These are phyloP conservation scores for Colletotrichum higginsianum DNA, from an alignment of 2,329 filamentous ascomycete genomes.

Conservation along the genomic window DNA sequence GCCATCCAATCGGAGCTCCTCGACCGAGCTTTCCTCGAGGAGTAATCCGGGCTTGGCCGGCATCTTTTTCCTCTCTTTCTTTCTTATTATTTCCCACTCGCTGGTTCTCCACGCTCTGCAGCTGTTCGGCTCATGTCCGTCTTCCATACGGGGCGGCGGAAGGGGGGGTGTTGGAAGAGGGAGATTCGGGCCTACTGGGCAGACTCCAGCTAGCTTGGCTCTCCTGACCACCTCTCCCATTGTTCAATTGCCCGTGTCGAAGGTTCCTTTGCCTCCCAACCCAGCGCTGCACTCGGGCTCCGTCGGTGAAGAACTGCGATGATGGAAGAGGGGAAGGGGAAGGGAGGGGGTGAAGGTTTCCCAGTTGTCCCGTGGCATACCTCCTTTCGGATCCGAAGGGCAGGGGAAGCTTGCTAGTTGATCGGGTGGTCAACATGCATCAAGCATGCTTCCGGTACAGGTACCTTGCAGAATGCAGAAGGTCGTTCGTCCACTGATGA, in stretches of 20 bases:
- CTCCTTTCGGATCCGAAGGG: background rate
- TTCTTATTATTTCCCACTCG: no score
- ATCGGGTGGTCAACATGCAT: no score
- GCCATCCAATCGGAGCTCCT: background rate
- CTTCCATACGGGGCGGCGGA: background rate
- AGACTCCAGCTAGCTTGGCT: background rate
- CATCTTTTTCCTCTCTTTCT: slow-evolving; percentile 10
- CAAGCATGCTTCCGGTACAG: no score
- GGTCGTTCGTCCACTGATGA: background rate
- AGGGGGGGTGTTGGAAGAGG: background rate
- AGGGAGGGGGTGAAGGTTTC: background rate
- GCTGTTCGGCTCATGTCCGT: slow-evolving; percentile 14
- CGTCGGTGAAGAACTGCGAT: background rate
- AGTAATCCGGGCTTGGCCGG: slow-evolving; percentile 21
- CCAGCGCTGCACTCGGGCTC: background rate
- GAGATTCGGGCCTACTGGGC: slow-evolving; percentile 10
- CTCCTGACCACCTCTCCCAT: no score
- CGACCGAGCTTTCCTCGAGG: background rate
- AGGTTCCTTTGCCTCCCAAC: background rate
- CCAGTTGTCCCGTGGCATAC: no score
- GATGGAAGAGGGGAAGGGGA: background rate
- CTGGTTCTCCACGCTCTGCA: no score
- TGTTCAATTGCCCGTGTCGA: background rate
- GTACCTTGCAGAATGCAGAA: no score
- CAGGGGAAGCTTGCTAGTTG: background rate